Percentiles rank a stretch among this genome's conserved stretches.
Evolutionary conservation across 306 rosid species (phyloP).

Genomic region (Cicer chorassanicum): DNA sequence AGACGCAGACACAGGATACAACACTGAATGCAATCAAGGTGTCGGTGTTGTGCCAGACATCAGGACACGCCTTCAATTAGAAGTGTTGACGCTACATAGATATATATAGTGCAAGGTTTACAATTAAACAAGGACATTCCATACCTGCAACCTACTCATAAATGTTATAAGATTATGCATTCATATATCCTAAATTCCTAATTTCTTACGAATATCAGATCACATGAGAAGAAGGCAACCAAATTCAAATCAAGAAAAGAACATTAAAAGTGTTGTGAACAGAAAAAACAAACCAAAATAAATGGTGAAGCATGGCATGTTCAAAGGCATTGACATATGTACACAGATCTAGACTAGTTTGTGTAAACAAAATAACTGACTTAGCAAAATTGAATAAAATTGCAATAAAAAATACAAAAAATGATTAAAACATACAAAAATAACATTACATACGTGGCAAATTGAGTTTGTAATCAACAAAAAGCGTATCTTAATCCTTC

Average conservation of each 20-base stretch:
- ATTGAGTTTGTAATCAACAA: slow-evolving; percentile 21
- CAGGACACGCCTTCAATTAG: no score
- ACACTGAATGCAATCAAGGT: no score
- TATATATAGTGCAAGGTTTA: slow-evolving; percentile 5
- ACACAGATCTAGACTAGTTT: slow-evolving; percentile 48
- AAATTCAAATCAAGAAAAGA: slow-evolving; percentile 31
- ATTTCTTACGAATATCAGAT: slow-evolving; percentile 23
- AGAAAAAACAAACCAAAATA: slow-evolving; percentile 6
- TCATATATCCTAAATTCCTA: slow-evolving; percentile 23
- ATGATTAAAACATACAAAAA: not conserved
- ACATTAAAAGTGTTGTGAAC: not conserved
- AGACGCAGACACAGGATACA: no score
- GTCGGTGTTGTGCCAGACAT: no score
- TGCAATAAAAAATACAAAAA: not conserved
- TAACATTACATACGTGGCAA: slow-evolving; percentile 49
- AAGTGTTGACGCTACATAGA: no score
- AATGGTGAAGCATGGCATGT: not conserved
- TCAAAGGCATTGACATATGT: slow-evolving; percentile 35
- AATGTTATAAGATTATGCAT: not conserved
- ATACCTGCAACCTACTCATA: no score
- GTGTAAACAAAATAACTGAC: not conserved
- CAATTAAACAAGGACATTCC: not conserved
- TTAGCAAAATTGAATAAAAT: slow-evolving; percentile 15
- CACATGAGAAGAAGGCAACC: slow-evolving; percentile 6
- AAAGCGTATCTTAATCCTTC: not conserved